Conservation (phyloP, 805 yeast genomes). For the Komagataella populi region DNA sequence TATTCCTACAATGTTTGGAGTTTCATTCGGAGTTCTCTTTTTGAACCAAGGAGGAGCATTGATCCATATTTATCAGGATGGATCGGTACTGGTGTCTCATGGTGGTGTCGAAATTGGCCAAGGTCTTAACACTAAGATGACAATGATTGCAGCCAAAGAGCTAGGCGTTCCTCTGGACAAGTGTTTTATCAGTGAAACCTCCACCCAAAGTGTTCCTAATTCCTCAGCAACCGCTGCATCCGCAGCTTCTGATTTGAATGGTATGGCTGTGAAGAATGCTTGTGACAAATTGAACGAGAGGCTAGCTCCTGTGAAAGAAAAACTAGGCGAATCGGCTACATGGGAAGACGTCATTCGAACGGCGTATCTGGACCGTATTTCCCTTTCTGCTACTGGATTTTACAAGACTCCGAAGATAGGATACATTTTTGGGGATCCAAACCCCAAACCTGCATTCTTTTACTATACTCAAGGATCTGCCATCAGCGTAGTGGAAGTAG, state of each 20-base stretch:
- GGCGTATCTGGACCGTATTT: conserved; percentile 30
- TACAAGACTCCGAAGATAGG: conserved; percentile 38
- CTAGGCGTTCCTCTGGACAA: conserved; percentile 25
- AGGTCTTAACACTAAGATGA: conserved; percentile 34
- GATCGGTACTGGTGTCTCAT: conserved; percentile 29
- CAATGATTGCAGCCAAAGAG: conserved; percentile 30
- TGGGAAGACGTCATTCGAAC: conserved; percentile 25
- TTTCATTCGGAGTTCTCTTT: conserved; percentile 29
- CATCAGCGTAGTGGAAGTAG: conserved; percentile 27
- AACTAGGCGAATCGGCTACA: conserved; percentile 20
- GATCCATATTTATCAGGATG: conserved; percentile 30
- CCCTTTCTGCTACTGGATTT: conserved; percentile 32
- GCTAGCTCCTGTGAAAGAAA: conserved; percentile 22
- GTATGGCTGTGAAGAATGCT: conserved; percentile 33
- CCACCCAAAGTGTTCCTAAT: conserved; percentile 32
- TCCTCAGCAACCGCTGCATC: conserved; percentile 37
- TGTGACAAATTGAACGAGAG: conserved; percentile 29
- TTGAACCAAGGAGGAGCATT: conserved; percentile 35
- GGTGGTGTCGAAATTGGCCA: conserved; percentile 41
- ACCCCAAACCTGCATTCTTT: conserved; percentile 31
- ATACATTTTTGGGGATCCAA: conserved; percentile 22
- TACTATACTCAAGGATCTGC: conserved; percentile 35
- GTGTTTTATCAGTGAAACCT: conserved; percentile 29
- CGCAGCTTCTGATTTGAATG: conserved; percentile 33
- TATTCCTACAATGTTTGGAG: conserved; percentile 33